Evolutionary conservation across 495 filamentous ascomycete genomes (phyloP), one percentile per base, ranked within the genome.

Genomic region (Monascus purpureus): DNA sequence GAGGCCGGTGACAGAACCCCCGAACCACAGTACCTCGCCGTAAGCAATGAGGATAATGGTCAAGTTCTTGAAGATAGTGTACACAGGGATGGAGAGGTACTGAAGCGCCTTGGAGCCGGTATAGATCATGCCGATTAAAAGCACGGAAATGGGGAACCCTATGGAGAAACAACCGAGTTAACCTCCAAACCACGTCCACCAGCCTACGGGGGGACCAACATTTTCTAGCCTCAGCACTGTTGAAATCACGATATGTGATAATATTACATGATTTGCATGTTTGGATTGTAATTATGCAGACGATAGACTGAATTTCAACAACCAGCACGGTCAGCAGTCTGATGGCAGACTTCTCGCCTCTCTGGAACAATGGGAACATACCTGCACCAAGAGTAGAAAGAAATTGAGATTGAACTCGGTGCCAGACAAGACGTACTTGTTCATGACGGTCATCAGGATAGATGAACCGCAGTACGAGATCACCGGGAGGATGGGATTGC

Each of bases 41-140:
- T 99, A 99, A 31, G 90, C 90, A 47, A 96, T 96, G 22, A 96
- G 73, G 44, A 99, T 99, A 57, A 90, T 99, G 31, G 90, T 96
- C 65, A 99, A 57, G 57, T 99, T 99, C 71, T 99, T 99, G 73
- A 99, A 99, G 56, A 99, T 99, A 31, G 90, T 99, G 64, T 99
- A 99, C 3, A 99, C 90, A 8, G 90, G 90, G 32, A 99, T 93
- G 12, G 84, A 93, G 36, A 99, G 78, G 62, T 75, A 96, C 56
- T 95, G 87, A 30, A 99, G 77, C 13, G 90, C 88, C 63, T 95
- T 95, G 52, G 82, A 86, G 49, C 82, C 75, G 29, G 90, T 96
- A 67, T 96, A 99, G 59, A 96, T 99, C 88, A 95, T 99, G 44
- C 86, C 86, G 53, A 99, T 92, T 38, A 99, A 77, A 34, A 95